phyloP scores from a whole-genome alignment of 768 basidiomycete species.

The Heimioporus sp. region DNA sequence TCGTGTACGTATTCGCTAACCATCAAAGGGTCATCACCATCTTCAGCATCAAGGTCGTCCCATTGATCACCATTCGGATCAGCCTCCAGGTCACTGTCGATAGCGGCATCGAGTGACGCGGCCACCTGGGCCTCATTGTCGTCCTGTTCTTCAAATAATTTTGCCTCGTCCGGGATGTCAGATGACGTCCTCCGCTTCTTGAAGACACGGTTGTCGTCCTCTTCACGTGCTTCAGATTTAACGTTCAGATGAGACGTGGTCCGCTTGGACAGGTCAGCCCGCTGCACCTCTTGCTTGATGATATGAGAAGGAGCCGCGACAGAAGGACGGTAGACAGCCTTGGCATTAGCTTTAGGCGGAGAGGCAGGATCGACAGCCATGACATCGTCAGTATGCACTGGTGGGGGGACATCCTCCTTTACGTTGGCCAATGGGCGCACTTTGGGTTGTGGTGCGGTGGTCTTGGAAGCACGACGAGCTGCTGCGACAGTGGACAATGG shows the following conservation, averaged over 20 bases:
- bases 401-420: conserved; percentile 22
- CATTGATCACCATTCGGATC: conserved; percentile 67
- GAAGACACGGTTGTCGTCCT: conserved; percentile 55
- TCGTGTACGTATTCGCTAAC: conserved; percentile 95
- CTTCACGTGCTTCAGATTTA: conserved; percentile 43
- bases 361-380: conserved; percentile 49
- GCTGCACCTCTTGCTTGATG: conserved; percentile 29
- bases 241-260: conserved; percentile 33
- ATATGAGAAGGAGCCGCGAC: conserved; percentile 10
- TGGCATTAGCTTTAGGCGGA: conserved; percentile 6
- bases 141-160: conserved; percentile 44
- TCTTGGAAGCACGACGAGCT: conserved; percentile 38
- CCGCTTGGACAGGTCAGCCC: conserved; percentile 26
- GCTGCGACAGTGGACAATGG: conserved; percentile 53
- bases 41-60: conserved; percentile 92
- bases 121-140: conserved; percentile 32
- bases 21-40: conserved; percentile 93
- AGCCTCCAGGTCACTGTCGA: conserved; percentile 55
- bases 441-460: conserved; percentile 21
- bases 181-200: conserved; percentile 82
- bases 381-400: conserved; percentile 45
- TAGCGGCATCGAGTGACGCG: conserved; percentile 39
- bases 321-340: conserved; percentile 32
- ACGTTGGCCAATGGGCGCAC: conserved; percentile 27
- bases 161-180: conserved; percentile 46